Evolutionary conservation across 2,329 filamentous ascomycete species (phyloP).

Genomic region (Aspergillus versicolor): DNA sequence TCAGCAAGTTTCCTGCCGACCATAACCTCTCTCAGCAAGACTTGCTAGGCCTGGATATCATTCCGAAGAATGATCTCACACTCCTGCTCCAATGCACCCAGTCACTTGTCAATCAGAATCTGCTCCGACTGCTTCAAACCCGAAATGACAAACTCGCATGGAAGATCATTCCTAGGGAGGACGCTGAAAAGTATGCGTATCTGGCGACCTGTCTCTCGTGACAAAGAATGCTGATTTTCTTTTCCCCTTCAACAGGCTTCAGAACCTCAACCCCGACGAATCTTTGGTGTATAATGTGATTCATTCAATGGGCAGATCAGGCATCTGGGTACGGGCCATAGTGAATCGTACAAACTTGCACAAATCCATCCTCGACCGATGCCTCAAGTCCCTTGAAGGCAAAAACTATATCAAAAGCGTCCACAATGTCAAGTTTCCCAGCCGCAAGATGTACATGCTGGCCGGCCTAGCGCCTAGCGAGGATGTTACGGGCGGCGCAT

Average conservation of each 20-base stretch:
- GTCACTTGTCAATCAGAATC: conserved; percentile 45
- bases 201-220: not conserved
- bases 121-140: conserved; percentile 46
- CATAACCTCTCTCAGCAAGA: conserved; percentile 50
- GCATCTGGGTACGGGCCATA: conserved; percentile 88
- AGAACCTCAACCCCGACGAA: conserved; percentile 64
- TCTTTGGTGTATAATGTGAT: conserved; percentile 85
- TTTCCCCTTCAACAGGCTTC: conserved; percentile 29
- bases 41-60: conserved; percentile 42
- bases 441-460: conserved; percentile 95
- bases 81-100: conserved; percentile 47
- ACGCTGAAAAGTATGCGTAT: conserved; percentile 47
- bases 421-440: conserved; percentile 86
- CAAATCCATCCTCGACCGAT: conserved; percentile 76
- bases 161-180: conserved; percentile 49
- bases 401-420: conserved; percentile 84
- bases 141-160: conserved; percentile 46
- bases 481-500: conserved; percentile 87
- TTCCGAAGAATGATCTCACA: conserved; percentile 44
- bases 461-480: conserved; percentile 80
- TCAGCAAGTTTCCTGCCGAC: conserved; percentile 39
- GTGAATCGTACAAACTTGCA: conserved; percentile 78
- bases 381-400: conserved; percentile 77
- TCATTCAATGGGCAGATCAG: conserved; percentile 78
- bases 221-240: conserved; percentile 12